Base-by-base conservation (phyloP, 2,329 filamentous ascomycete species). In the Colletotrichum falcatum region DNA sequence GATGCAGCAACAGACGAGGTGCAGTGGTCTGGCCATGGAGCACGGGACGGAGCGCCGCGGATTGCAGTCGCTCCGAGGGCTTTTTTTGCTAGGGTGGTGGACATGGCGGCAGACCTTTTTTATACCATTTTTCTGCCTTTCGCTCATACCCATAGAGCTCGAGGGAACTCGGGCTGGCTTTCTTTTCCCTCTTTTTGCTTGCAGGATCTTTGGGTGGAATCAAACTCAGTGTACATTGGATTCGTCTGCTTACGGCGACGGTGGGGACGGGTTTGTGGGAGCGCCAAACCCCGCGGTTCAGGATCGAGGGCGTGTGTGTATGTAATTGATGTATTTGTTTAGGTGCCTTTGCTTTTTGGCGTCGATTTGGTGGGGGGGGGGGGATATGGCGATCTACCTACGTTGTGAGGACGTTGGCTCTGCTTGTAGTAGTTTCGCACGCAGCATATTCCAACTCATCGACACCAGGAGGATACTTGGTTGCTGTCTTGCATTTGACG, bases 121-220 rank as follows among this genome's bases (percentile, higher is more conserved):
- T 69, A 56, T 70, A 64, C 65, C 55, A 63, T 69, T 63, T 55
- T 61, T 48, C 54, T 66, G 53, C 66, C 70, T 70, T 70, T 73
- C 64, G 55, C 44, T 72, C 67, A 72, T 72, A 72, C 71, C 66
- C 71, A 70, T 70, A 70, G 64, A 70, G 64, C 67, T 42, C 56
- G 67, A 39, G 35, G 35, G 55, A 26, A 70, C 58, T 60, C 64
- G 53, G 67, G 67, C 67, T 53, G 59, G 67, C 64, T 70, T 70
- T 71, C 61, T 73, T 67, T 63, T 74, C 42, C 58, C 53, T 65
- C 60, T 61, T 61, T 37, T 37, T 69, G 62, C 61, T 49, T 66
- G 60, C 56, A 48, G 63, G 48, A 66, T 66, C 5, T 37, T 70
- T 66, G 66, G 55, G 64, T 67, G 67, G 64, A 46, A 66, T 54